Conservation (phyloP, 2,329 filamentous ascomycete species). For the Paradendryphiella salina region DNA sequence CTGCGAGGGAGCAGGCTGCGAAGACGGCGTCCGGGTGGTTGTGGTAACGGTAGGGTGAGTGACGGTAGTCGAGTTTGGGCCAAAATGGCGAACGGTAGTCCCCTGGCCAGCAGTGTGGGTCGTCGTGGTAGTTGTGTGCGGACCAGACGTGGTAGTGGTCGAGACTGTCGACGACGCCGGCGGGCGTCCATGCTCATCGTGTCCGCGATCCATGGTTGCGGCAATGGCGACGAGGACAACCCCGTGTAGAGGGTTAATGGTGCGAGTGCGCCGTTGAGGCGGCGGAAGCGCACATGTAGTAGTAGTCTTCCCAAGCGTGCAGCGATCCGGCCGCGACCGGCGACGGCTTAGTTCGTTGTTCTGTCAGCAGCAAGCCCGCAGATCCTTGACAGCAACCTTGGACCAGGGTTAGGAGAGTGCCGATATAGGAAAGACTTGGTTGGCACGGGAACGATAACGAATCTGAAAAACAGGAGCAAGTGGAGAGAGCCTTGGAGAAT, state of each 20-base stretch:
- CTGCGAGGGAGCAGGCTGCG: conserved; percentile 15
- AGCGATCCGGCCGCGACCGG: conserved; percentile 23
- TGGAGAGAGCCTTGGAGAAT: background rate
- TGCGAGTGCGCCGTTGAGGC: conserved; percentile 3
- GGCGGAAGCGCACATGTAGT: conserved; percentile 10
- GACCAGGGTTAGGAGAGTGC: background rate
- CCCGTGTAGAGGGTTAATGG: background rate
- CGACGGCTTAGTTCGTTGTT: conserved; percentile 18
- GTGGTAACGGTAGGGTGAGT: conserved; percentile 39
- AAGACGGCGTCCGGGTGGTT: conserved; percentile 21
- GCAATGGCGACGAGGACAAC: background rate
- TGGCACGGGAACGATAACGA: conserved; percentile 1
- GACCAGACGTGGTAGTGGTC: conserved; percentile 33
- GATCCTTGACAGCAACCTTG: conserved; percentile 4
- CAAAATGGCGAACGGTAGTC: conserved; percentile 27
- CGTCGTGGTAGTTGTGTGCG: conserved; percentile 35
- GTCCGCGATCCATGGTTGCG: conserved; percentile 19
- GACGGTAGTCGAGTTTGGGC: conserved; percentile 31
- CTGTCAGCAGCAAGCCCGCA: conserved; percentile 20
- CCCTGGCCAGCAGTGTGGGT: conserved; percentile 23
- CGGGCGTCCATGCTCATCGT: conserved; percentile 12
- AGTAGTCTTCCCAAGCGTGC: conserved; percentile 18
- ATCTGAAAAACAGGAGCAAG: background rate
- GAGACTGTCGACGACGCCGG: conserved; percentile 24
- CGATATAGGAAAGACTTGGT: conserved; percentile 7